Conservation (phyloP, 108 stramenopile genomes). For the Nitzschia inconspicua region DNA sequence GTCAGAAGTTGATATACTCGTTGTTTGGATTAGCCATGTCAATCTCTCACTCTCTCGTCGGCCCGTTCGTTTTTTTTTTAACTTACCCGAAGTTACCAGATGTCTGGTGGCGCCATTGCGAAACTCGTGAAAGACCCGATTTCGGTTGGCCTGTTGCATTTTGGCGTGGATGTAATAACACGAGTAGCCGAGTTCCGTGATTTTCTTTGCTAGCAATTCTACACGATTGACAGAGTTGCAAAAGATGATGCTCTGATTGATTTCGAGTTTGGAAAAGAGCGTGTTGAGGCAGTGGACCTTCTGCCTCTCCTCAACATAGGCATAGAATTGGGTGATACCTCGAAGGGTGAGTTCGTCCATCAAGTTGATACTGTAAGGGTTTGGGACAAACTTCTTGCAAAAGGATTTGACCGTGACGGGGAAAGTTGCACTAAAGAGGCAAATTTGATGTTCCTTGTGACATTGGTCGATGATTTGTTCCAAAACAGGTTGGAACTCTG, state of each 20-base stretch:
- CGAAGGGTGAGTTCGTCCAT: slow-evolving; percentile 99
- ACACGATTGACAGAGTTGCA: slow-evolving; percentile 99
- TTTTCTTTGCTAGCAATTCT: slow-evolving; percentile 96
- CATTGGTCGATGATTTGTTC: slow-evolving; percentile 91
- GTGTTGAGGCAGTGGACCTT: slow-evolving; percentile 99
- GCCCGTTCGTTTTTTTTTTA: too few relatives aligned
- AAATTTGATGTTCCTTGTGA: slow-evolving; percentile 90
- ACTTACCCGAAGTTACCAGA: slow-evolving; percentile 87
- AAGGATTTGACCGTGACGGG: slow-evolving; percentile 96
- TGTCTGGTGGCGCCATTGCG: slow-evolving; percentile 96
- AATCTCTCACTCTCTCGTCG: too few relatives aligned
- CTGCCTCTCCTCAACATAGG: slow-evolving; percentile 98
- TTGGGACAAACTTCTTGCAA: slow-evolving; percentile 91
- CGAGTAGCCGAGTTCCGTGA: slow-evolving; percentile 98
- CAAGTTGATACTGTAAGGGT: slow-evolving; percentile 94
- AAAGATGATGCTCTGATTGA: slow-evolving; percentile 99
- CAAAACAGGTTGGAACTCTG: slow-evolving; percentile 95
- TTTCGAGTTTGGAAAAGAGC: slow-evolving; percentile 96
- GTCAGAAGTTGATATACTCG: too few relatives aligned
- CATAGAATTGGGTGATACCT: slow-evolving; percentile 98
- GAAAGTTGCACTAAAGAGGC: slow-evolving; percentile 98
- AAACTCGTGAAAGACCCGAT: slow-evolving; percentile 99
- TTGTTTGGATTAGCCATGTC: too few relatives aligned
- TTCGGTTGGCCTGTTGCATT: slow-evolving; percentile 98
- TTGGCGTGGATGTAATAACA: slow-evolving; percentile 99